phyloP scores from a whole-genome alignment of 2,329 filamentous ascomycete genomes.

The Ploettnerulaceae sp. region DNA sequence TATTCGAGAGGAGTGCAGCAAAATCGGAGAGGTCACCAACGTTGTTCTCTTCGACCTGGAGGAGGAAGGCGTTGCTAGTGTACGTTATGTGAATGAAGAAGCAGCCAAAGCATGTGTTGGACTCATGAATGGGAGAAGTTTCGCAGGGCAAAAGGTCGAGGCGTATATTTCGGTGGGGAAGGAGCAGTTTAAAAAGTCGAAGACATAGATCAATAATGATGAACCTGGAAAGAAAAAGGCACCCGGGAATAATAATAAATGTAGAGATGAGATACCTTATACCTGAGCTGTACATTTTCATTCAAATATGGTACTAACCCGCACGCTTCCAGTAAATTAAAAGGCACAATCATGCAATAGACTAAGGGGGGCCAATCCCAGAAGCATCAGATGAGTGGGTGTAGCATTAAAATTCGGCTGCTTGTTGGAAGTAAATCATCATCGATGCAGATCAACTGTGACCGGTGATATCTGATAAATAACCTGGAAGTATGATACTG shows the following conservation, averaged over 20 bases:
- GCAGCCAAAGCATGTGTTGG: conserved; percentile 68
- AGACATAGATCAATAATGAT: conserved; percentile 42
- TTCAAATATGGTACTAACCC: no score
- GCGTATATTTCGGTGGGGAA: conserved; percentile 67
- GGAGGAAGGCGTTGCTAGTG: conserved; percentile 74
- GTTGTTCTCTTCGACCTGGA: conserved; percentile 88
- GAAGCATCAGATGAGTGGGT: no score
- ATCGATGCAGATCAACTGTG: no score
- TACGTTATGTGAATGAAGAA: conserved; percentile 70
- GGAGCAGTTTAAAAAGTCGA: conserved; percentile 69
- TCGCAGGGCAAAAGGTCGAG: conserved; percentile 66
- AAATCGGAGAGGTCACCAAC: conserved; percentile 83
- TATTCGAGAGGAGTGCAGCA: conserved; percentile 82
- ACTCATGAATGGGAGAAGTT: conserved; percentile 74
- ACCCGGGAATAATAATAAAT: no score
- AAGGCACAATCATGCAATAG: no score
- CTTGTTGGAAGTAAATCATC: no score
- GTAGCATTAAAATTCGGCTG: no score
- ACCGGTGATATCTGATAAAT: not conserved
- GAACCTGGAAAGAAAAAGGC: no score
- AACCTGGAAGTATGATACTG: conserved; percentile 5
- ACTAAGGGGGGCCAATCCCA: no score
- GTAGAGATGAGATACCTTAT: no score
- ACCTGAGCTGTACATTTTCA: no score
- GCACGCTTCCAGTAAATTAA: no score